phyloP scores from a whole-genome alignment of 805 yeast species.

The Cyberlindnera suaveolens region DNA sequence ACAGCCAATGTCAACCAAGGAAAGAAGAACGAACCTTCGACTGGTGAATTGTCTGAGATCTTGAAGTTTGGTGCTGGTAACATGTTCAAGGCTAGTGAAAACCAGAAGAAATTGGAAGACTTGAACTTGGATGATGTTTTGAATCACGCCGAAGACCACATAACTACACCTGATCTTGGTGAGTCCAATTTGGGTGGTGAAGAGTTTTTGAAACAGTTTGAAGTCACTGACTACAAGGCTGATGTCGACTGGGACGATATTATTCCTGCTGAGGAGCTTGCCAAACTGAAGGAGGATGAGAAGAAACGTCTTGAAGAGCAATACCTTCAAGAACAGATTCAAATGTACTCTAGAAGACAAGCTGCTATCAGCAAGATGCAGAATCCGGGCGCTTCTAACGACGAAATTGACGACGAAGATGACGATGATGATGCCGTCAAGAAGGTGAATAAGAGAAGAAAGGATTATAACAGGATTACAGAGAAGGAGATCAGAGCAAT shows the following conservation, averaged over 20 bases:
- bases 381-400: slow-evolving; percentile 37
- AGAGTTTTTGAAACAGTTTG: slow-evolving; percentile 93
- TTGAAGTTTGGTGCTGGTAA: slow-evolving; percentile 97
- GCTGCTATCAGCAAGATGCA: slow-evolving; percentile 62
- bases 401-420: slow-evolving; percentile 34
- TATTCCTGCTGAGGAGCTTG: slow-evolving; percentile 89
- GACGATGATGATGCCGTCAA: slow-evolving; percentile 31
- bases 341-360: slow-evolving; percentile 76
- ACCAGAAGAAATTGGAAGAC: slow-evolving; percentile 92
- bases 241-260: slow-evolving; percentile 99
- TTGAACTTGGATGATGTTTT: slow-evolving; percentile 93
- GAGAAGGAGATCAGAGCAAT: slow-evolving; percentile 85
- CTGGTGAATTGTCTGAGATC: slow-evolving; percentile 85
- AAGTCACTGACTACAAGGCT: slow-evolving; percentile 97
- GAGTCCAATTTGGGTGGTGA: slow-evolving; percentile 98
- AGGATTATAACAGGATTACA: slow-evolving; percentile 49
- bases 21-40: slow-evolving; percentile 65
- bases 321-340: slow-evolving; percentile 82
- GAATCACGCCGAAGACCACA: slow-evolving; percentile 95
- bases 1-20: slow-evolving; percentile 50
- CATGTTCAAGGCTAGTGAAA: slow-evolving; percentile 93
- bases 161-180: slow-evolving; percentile 92
- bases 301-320: slow-evolving; percentile 80
- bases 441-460: slow-evolving; percentile 26
- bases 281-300: slow-evolving; percentile 86